Conservation (phyloP, 345 rosid species). For the Eucalyptus marginata region DNA sequence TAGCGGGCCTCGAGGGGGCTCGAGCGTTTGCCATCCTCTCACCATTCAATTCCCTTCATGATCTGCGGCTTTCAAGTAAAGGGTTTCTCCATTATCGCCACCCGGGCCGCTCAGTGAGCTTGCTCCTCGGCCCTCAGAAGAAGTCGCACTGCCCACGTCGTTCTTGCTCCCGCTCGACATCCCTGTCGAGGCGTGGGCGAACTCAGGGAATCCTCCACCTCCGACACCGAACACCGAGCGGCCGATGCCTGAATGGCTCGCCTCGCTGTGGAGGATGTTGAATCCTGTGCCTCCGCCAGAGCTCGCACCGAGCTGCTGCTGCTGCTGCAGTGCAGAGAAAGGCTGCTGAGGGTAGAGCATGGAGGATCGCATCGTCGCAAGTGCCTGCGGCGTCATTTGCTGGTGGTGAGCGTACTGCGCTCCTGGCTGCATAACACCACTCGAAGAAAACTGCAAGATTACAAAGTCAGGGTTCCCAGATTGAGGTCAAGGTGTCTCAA, state of each 20-base stretch:
- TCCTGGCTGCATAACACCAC: constrained; percentile 74
- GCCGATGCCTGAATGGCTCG: constrained; percentile 49
- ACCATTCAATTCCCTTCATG: constrained; percentile 61
- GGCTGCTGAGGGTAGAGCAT: constrained; percentile 57
- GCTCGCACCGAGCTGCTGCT: constrained; percentile 76
- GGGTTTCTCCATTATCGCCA: constrained; percentile 64
- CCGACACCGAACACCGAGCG: constrained; percentile 21
- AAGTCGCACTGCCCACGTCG: constrained; percentile 54
- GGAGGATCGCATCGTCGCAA: constrained; percentile 83
- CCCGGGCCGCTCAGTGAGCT: constrained; percentile 45
- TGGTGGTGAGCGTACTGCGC: constrained; percentile 81
- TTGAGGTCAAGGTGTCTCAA: not conserved
- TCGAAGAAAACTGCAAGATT: constrained; percentile 44
- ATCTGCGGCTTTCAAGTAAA: constrained; percentile 65
- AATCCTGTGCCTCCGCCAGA: constrained; percentile 53
- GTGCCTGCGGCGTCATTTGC: constrained; percentile 80
- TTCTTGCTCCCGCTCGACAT: constrained; percentile 33
- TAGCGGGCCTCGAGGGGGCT: not conserved
- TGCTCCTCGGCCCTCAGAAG: constrained; percentile 67
- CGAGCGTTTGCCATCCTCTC: constrained; percentile 1
- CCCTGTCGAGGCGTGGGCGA: constrained; percentile 12
- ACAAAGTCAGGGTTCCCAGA: not conserved
- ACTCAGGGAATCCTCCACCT: constrained; percentile 48
- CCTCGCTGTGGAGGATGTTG: constrained; percentile 50
- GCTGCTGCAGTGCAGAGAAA: constrained; percentile 36